Evolutionary conservation across 768 basidiomycete species (phyloP).

Genomic region (Mycena metata): DNA sequence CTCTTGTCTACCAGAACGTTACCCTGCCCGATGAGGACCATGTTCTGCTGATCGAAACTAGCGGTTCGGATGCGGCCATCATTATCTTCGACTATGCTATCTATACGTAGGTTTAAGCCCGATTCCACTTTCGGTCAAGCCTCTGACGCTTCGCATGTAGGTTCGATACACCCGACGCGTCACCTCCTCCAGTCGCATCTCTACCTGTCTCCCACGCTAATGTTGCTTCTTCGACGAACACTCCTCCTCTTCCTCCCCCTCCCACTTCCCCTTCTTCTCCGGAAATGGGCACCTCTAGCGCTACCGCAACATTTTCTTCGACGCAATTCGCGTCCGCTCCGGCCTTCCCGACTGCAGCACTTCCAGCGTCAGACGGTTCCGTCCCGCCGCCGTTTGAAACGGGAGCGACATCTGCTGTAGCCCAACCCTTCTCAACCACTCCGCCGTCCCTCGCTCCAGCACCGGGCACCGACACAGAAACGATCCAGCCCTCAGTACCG

Average conservation of each 20-base stretch:
- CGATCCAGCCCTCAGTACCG: not conserved
- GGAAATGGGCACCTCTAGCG: not conserved
- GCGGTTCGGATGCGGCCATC: constrained; percentile 26
- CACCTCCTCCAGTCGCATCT: not conserved
- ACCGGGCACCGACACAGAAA: not conserved
- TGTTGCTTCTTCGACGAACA: not conserved
- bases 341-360: constrained; percentile 10
- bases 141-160: not conserved
- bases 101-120: constrained; percentile 37
- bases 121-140: not conserved
- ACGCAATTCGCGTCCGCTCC: not conserved
- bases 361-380: not conserved
- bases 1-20: constrained; percentile 34
- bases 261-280: not conserved
- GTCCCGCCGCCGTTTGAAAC: not conserved
- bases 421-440: not conserved
- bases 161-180: constrained; percentile 1
- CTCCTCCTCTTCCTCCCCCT: not conserved
- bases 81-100: constrained; percentile 41
- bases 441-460: not conserved
- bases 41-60: constrained; percentile 35
- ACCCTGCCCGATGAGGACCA: constrained; percentile 35
- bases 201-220: not conserved
- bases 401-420: not conserved
- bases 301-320: not conserved